phyloP scores from a whole-genome alignment of 768 basidiomycete species.

The Coprinopsis marcescibilis region DNA sequence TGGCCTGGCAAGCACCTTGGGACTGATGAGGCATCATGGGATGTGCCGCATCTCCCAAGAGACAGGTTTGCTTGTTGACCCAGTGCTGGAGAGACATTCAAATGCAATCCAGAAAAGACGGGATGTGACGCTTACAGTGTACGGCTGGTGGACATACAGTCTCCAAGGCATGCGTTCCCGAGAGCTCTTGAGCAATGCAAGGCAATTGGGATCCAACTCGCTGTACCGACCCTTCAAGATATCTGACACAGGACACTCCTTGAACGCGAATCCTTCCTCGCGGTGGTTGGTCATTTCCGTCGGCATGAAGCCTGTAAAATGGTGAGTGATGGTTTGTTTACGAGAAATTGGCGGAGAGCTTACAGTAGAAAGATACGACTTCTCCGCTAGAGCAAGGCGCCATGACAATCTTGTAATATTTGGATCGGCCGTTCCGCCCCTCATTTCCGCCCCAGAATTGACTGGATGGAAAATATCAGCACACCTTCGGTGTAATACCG shows the following conservation, averaged over 20 bases:
- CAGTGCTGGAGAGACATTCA: slow-evolving; percentile 14
- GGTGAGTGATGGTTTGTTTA: neutral
- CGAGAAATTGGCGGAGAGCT: too few relatives aligned
- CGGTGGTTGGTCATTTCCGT: slow-evolving; percentile 28
- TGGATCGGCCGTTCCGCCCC: slow-evolving; percentile 23
- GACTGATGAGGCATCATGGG: slow-evolving; percentile 28
- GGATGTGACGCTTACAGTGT: slow-evolving; percentile 15
- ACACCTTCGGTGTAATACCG: too few relatives aligned
- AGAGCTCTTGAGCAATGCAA: slow-evolving; percentile 22
- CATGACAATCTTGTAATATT: slow-evolving; percentile 32
- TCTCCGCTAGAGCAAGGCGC: slow-evolving; percentile 24
- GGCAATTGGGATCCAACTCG: slow-evolving; percentile 26
- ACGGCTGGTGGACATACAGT: slow-evolving; percentile 28
- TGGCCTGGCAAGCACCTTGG: slow-evolving; percentile 26
- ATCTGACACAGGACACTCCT: slow-evolving; percentile 25
- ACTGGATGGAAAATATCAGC: slow-evolving; percentile 9
- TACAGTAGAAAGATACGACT: slow-evolving; percentile 27
- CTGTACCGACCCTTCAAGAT: slow-evolving; percentile 23
- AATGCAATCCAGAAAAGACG: neutral
- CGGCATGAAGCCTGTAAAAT: slow-evolving; percentile 25
- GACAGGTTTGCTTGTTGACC: slow-evolving; percentile 21
- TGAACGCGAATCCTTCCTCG: slow-evolving; percentile 26
- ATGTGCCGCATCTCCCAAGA: slow-evolving; percentile 25
- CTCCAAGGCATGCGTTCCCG: slow-evolving; percentile 30
- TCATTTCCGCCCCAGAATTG: slow-evolving; percentile 28